phyloP scores from a whole-genome alignment of 768 basidiomycete genomes.

The Pleurotus djamor region DNA sequence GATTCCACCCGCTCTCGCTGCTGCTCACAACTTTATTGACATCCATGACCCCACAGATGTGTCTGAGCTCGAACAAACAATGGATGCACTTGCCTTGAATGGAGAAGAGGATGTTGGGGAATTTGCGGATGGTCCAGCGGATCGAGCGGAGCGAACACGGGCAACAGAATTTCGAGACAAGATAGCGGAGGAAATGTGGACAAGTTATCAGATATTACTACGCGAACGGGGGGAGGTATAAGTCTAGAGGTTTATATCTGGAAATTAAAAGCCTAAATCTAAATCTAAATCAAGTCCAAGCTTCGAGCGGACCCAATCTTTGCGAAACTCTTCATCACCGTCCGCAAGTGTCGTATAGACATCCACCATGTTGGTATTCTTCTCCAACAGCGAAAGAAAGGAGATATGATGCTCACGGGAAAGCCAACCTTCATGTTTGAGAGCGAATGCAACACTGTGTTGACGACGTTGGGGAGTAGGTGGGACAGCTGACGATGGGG shows the following conservation, averaged over 20 bases:
- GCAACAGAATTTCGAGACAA: constrained; percentile 9
- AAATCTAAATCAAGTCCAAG: neutral
- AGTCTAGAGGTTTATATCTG: too few species aligned
- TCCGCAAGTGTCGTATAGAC: neutral
- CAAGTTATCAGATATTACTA: constrained; percentile 8
- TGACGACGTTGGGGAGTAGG: neutral
- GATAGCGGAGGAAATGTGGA: constrained; percentile 15
- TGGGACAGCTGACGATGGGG: neutral
- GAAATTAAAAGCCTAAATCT: neutral
- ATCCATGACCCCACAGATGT: constrained; percentile 16
- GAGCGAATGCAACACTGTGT: neutral
- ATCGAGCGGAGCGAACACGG: constrained; percentile 5
- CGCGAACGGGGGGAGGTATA: neutral
- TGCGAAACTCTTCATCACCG: neutral
- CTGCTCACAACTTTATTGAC: constrained; percentile 26
- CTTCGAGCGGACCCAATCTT: neutral
- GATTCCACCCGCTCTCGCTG: constrained; percentile 17
- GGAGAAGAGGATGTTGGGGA: neutral
- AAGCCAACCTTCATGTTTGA: neutral
- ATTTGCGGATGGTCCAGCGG: neutral
- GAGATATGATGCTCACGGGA: neutral
- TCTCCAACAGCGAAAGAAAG: neutral
- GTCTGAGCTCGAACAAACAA: neutral
- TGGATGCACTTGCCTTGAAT: neutral
- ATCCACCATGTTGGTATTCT: neutral